Percentiles rank a stretch among this genome's conserved stretches.
phyloP scores from a whole-genome alignment of 139 green algal genomes.

The Klebsormidium nitens region DNA sequence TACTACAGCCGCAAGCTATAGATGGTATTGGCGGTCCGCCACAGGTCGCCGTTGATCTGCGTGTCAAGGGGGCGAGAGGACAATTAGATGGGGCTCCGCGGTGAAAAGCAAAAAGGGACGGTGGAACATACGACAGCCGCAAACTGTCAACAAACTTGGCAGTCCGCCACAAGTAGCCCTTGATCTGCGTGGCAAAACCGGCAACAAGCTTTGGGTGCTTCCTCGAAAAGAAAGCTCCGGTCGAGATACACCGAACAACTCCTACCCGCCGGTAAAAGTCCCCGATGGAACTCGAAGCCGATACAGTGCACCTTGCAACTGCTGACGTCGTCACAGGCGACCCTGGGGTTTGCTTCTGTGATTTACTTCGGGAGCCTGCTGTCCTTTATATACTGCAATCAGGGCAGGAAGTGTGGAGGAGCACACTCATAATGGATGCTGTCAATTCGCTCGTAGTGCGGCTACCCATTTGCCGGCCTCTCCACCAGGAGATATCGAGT shows the following conservation, averaged over 20 bases:
- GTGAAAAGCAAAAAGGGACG: neutral
- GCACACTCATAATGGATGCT: no score
- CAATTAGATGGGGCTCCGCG: neutral
- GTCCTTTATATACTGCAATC: no score
- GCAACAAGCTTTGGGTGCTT: no score
- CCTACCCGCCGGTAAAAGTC: no score
- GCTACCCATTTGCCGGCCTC: neutral
- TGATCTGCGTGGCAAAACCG: slow-evolving; percentile 13
- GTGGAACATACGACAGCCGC: slow-evolving; percentile 95
- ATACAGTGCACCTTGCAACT: no score
- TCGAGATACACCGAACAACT: no score
- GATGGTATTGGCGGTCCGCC: slow-evolving; percentile 78
- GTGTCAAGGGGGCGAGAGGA: neutral
- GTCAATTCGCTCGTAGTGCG: neutral
- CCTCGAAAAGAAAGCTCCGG: no score
- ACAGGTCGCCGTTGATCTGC: slow-evolving; percentile 65
- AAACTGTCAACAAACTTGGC: slow-evolving; percentile 87
- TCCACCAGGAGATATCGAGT: neutral
- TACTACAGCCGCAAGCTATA: slow-evolving; percentile 77
- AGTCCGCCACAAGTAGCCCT: slow-evolving; percentile 83
- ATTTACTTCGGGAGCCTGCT: no score
- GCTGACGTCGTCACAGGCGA: neutral
- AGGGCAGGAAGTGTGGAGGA: no score
- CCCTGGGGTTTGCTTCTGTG: no score
- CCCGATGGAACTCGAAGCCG: no score